phyloP scores from a whole-genome alignment of 495 filamentous ascomycete genomes.

The Aspergillus kassunensis region DNA sequence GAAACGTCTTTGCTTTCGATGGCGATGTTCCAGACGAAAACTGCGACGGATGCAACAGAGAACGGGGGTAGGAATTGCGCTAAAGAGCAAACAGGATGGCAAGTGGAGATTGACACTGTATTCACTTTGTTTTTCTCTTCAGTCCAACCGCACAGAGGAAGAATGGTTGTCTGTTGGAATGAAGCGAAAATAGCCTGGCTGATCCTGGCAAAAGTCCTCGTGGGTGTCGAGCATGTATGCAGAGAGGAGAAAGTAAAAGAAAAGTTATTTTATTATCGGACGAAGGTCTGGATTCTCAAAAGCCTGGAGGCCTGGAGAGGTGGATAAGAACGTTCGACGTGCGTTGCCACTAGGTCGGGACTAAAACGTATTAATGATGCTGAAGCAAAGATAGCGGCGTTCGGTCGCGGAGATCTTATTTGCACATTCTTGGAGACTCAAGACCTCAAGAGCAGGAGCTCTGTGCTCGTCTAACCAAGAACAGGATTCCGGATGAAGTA shows the following conservation, averaged over 20 bases:
- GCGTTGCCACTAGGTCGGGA: slow-evolving; percentile 5
- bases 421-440: too few relatives aligned
- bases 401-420: not conserved
- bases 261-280: too few relatives aligned
- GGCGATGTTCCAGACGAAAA: slow-evolving; percentile 7
- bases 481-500: not conserved
- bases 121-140: not conserved
- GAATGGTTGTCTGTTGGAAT: too few relatives aligned
- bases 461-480: not conserved
- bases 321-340: not conserved
- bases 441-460: not conserved
- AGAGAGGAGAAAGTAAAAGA: too few relatives aligned
- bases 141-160: not conserved
- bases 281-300: not conserved
- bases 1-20: not conserved
- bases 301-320: not conserved
- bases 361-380: slow-evolving; percentile 8
- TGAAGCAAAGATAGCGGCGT: not conserved
- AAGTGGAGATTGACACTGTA: slow-evolving; percentile 1
- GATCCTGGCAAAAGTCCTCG: too few relatives aligned
- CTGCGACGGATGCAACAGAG: not conserved
- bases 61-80: not conserved
- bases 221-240: too few relatives aligned
- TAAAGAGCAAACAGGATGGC: not conserved
- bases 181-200: not conserved